Base-by-base conservation (phyloP, 208 protist genomes). In the Entamoeba dispar region DNA sequence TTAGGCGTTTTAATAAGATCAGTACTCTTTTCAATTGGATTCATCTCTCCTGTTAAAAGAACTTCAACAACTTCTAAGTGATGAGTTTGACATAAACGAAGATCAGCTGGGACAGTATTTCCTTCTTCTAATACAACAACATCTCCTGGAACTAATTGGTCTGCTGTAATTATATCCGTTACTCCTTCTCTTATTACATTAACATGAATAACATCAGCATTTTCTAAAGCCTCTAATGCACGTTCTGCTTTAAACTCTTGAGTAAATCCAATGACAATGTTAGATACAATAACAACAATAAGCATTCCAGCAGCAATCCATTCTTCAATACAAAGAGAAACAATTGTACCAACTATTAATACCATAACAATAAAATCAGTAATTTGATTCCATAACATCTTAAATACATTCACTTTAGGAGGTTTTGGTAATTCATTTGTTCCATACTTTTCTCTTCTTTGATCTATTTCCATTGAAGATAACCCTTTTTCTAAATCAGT, bases 211-310 rank as follows among this genome's bases (percentile, higher is more conserved):
- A 77, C 51, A 38, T 61, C 50, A 31, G 22, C 8, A 31, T 69
- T 47, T 31, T 52, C 10, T 14, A 92, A 50, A 12, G 50, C 22
- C 0, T 50, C 14, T 10, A 92, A 3, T 50, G 92, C 92, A 47
- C 15, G 22, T n/a, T 52, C 92, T 5, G 92, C 92, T 47, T 92
- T 92, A 50, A 86, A n/a, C 31, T 92, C 92, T 49, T 92, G 92
- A 50, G 61, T 47, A 77, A 73, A 47, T 27, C 92, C 92, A 92
- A 92, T 77, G 5, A 92, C 49, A 77, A 43, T 38, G 50, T 92
- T 92, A 34, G 17, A 50, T 12, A 69, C 5, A 50, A 77, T 47
- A 12, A 77, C 34, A 77, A 52, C 4, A 50, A 43, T 22, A 77
- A 92, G 34, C 4, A 57, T 55, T 50, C 27, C 50, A n/a, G 31